Evolutionary conservation across 257 asterid species (phyloP), one percentile per base, ranked within the genome.

Genomic region (Datura wrightii): DNA sequence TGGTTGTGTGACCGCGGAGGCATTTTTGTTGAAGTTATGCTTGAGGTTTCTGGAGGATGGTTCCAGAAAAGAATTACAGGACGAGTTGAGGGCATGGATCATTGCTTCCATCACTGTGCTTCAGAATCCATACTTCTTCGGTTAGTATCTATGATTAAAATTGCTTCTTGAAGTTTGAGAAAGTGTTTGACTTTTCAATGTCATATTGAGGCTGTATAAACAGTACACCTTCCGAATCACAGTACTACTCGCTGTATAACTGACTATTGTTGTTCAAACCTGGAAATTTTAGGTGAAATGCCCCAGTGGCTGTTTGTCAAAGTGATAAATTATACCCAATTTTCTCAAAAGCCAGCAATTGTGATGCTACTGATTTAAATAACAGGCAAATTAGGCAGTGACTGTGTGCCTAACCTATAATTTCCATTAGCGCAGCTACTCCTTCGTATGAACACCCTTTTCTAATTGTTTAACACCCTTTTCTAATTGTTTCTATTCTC

Each of bases 1-100:
- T 8, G 92, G 94, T 67, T 87, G 87, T 87, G 96, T 92, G 88
- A 86, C 87, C 81, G 86, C 90, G 1, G 95, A 93, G 89, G 93
- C 89, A 19, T 87, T 93, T 87, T 83, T 92, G 65, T 87, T 94
- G 90, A 91, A 89, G 87, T 53, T 89, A 87, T 94, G 94, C 85
- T 82, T 90, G 92, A 89, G 87, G 76, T 86, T 89, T 82, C 79
- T 50, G 24, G 93, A 89, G 63, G 91, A 88, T 82, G 87, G 90
- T 60, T 86, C 85, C 34, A 88, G 86, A 55, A 92, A 85, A 84
- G 93, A 89, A 79, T 79, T 71, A 83, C 87, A 79, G 85, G 82
- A 78, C 67, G 95, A 93, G 84, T 84, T 92, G 72, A 90, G 86
- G 87, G 80, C 80, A 80, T 92, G 98, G 97, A 79, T 90, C 54